Percentiles rank a stretch among this genome's conserved stretches.
Evolutionary conservation across 768 basidiomycete species (phyloP).

Genomic region (Suillus weaverae): DNA sequence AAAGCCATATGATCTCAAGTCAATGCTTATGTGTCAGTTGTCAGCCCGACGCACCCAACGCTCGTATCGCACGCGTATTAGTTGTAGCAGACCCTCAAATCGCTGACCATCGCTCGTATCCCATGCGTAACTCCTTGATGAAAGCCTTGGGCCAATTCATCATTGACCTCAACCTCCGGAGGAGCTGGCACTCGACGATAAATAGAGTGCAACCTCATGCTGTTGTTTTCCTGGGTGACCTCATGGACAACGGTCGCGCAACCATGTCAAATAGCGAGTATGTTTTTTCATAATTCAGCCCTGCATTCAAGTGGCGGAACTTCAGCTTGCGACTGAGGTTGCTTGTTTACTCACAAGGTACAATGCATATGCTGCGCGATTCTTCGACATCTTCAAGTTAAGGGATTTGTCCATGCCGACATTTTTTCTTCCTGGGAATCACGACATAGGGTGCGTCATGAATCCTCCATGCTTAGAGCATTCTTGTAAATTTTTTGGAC

Average conservation of each 20-base stretch:
- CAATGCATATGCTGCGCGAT: slow-evolving; percentile 63
- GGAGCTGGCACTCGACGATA: slow-evolving; percentile 75
- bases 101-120: slow-evolving; percentile 74
- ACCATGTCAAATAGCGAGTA: slow-evolving; percentile 69
- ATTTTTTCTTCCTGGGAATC: slow-evolving; percentile 87
- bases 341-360: slow-evolving; percentile 53
- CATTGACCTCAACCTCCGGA: slow-evolving; percentile 81
- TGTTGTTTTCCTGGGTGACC: slow-evolving; percentile 85
- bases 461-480: slow-evolving; percentile 6
- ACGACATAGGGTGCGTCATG: slow-evolving; percentile 71
- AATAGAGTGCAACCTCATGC: slow-evolving; percentile 57
- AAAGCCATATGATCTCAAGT: slow-evolving; percentile 17
- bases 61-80: slow-evolving; percentile 43
- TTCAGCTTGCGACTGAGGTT: slow-evolving; percentile 11
- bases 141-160: slow-evolving; percentile 62
- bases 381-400: slow-evolving; percentile 65
- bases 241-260: slow-evolving; percentile 84
- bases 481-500: slow-evolving; percentile 8
- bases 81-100: slow-evolving; percentile 89
- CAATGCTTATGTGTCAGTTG: slow-evolving; percentile 5
- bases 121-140: slow-evolving; percentile 52
- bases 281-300: slow-evolving; percentile 31
- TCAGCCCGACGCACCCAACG: slow-evolving; percentile 8
- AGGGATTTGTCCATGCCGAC: slow-evolving; percentile 45
- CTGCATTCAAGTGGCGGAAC: neutral